Evolutionary conservation across 768 basidiomycete species (phyloP), one percentile per base, ranked within the genome.

Genomic region (Pleurotus eryngii): DNA sequence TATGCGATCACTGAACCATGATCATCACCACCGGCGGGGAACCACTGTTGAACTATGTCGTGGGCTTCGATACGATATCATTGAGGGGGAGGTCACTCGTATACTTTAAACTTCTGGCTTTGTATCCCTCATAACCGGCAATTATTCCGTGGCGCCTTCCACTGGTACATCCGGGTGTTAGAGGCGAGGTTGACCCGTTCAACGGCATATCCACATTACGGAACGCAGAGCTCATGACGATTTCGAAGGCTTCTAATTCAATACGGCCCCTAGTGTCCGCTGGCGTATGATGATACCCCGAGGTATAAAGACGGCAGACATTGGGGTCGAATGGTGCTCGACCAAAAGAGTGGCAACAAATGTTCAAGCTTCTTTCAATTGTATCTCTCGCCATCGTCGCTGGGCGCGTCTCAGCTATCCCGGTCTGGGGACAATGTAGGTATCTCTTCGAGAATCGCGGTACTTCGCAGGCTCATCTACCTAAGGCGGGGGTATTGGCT

Each of bases 391-490:
- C 65, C 20, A 53, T 68, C 24, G 48, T 62, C 30, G 55, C 59
- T 42, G 61, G 60, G 30, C 61, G 63, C 17, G 60, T 60, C n/a
- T 55, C 63, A 37, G 63, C 66, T 26, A 67, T 70, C n/a, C 58
- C 68, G 15, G 60, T 68, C 8, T 72, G 64, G 62, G 71, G 68
- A 39, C 71, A 72, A 65, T 72, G 71, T 71, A 60, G 14, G 62
- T 43, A 17, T 30, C 24, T 39, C 12, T 46, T 47, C 14, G n/a
- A 27, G 27, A 18, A 42, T 40, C 40, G 38, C 1, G 4, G 14
- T 17, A 22, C 39, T 12, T 50, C n/a, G 27, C 11, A 40, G 59
- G 60, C 9, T 61, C 26, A n/a, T 11, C 51, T 37, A 2, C 30
- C 1, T 42, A 26, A 70, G 69, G 69, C 49, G 68, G 66, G 50